These are phyloP conservation scores for Globisporangium nodosum DNA, from an alignment of 352 stramenopile genomes.

Conservation along the genomic window DNA sequence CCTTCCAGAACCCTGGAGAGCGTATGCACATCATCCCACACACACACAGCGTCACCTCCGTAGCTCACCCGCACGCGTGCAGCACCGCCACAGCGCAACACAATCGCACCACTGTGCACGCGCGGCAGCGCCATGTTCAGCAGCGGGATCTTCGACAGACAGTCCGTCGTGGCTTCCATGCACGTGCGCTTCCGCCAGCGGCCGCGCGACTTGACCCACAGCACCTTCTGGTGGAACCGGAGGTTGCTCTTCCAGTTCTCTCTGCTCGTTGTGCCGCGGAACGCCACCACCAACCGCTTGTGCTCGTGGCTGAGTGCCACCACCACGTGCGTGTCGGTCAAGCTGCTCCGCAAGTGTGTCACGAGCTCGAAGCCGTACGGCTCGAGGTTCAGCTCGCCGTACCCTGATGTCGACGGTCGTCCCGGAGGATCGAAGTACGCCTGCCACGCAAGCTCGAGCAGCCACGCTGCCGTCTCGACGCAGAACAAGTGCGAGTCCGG, in stretches of 20 bases:
- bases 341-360: slow-evolving; percentile 63
- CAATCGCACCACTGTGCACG: slow-evolving; percentile 64
- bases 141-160: slow-evolving; percentile 68
- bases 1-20: slow-evolving; percentile 73
- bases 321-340: slow-evolving; percentile 75
- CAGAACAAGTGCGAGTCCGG: slow-evolving; percentile 81
- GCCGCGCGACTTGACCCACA: slow-evolving; percentile 72
- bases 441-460: slow-evolving; percentile 82
- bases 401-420: slow-evolving; percentile 67
- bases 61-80: not conserved
- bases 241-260: slow-evolving; percentile 89
- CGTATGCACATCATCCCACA: not conserved
- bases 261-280: slow-evolving; percentile 81
- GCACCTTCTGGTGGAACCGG: slow-evolving; percentile 69
- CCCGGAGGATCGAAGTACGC: slow-evolving; percentile 84
- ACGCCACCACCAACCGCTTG: slow-evolving; percentile 77
- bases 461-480: slow-evolving; percentile 76
- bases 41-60: not conserved
- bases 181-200: slow-evolving; percentile 46
- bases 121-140: slow-evolving; percentile 82
- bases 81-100: not conserved
- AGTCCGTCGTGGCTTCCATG: slow-evolving; percentile 51
- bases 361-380: slow-evolving; percentile 78
- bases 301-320: slow-evolving; percentile 46
- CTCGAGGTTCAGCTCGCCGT: slow-evolving; percentile 69